Conservation (phyloP, 2,329 filamentous ascomycete genomes). For the Colletotrichum salicis region DNA sequence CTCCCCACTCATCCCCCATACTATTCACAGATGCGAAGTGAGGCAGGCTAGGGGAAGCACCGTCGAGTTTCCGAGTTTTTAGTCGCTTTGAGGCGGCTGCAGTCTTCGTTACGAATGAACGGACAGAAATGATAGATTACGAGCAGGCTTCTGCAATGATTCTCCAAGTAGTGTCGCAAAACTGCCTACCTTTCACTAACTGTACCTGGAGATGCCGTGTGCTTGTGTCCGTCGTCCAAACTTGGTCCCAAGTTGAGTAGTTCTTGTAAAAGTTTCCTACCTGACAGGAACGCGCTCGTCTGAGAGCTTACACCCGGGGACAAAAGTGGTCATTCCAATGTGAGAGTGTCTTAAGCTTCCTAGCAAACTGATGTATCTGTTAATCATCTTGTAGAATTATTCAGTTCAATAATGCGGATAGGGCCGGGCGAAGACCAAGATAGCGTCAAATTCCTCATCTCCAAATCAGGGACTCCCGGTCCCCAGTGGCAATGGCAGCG, state of each 20-base stretch:
- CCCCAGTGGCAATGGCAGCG: constrained; percentile 24
- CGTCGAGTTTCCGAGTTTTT: not conserved
- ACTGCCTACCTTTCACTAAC: not conserved
- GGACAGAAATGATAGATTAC: constrained; percentile 22
- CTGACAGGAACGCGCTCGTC: not conserved
- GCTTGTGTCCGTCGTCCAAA: constrained; percentile 15
- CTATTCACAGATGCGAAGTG: constrained; percentile 9
- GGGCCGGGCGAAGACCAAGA: constrained; percentile 16
- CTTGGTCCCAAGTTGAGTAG: constrained; percentile 5
- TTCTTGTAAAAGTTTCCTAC: not conserved
- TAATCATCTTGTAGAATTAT: constrained; percentile 1
- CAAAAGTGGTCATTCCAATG: not conserved
- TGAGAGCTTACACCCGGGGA: not conserved
- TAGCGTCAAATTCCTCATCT: constrained; percentile 13
- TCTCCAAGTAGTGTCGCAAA: not conserved
- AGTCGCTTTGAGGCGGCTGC: not conserved
- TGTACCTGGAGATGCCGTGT: not conserved
- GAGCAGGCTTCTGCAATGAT: constrained; percentile 23
- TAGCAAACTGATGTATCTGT: not conserved
- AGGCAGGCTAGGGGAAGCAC: not conserved
- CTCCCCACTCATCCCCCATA: constrained; percentile 3
- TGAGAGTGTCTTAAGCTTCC: not conserved
- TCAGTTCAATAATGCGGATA: constrained; percentile 19
- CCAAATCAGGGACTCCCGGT: constrained; percentile 19
- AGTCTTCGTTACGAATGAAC: not conserved